Evolutionary conservation across 140 eudicot genomes (phyloP).

Genomic region (Flaveria floridana): DNA sequence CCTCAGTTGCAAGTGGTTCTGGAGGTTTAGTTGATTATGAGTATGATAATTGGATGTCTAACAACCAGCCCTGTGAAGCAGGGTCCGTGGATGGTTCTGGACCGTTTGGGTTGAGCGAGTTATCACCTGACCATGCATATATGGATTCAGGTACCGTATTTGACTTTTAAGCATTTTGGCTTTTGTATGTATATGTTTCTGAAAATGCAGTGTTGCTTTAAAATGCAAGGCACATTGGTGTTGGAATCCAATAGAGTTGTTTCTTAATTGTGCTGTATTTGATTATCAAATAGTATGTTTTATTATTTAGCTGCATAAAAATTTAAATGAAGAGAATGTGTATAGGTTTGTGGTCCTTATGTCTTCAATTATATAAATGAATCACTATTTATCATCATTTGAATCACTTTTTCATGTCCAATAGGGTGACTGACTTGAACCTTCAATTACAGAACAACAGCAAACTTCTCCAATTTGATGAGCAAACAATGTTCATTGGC

Average conservation of each 20-base stretch:
- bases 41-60: conserved; percentile 44
- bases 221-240: conserved; percentile 27
- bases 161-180: conserved; percentile 40
- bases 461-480: too few species aligned
- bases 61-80: conserved; percentile 31
- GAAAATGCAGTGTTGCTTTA: conserved; percentile 15
- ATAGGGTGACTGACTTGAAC: too few species aligned
- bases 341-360: conserved; percentile 23
- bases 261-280: not conserved
- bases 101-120: conserved; percentile 31
- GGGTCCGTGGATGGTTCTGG: conserved; percentile 30
- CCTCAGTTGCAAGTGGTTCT: conserved; percentile 29
- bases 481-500: too few species aligned
- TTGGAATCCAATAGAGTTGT: conserved; percentile 6
- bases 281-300: not conserved
- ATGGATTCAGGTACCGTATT: conserved; percentile 51
- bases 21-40: conserved; percentile 37
- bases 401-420: not conserved
- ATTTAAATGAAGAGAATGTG: conserved; percentile 21
- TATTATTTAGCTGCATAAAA: conserved; percentile 26
- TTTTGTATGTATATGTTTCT: conserved; percentile 8
- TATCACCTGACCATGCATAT: conserved; percentile 40
- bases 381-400: not conserved
- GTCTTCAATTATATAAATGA: not conserved
- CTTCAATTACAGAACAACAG: too few species aligned